Percentiles rank a stretch among this genome's conserved stretches.
Conservation (phyloP, 495 filamentous ascomycete genomes). For the Trichocladium uniseriatum region DNA sequence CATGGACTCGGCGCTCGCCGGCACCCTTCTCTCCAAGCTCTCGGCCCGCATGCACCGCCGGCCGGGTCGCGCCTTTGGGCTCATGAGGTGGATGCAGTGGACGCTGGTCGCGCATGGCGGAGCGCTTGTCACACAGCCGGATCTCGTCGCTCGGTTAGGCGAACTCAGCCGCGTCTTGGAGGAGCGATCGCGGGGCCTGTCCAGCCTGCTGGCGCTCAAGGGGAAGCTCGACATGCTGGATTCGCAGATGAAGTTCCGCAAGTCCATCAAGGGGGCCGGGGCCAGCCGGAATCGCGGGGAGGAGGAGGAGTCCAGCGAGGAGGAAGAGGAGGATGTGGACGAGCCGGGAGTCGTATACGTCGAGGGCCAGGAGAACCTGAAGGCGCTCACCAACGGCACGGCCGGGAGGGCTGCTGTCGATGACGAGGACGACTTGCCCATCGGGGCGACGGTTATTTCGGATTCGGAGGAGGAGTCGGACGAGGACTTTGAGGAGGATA, state of each 20-base stretch:
- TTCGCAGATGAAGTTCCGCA: constrained; percentile 73
- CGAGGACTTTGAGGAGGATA: constrained; percentile 24
- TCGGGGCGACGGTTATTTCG: constrained; percentile 12
- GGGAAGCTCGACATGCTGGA: constrained; percentile 87
- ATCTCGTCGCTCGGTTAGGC: constrained; percentile 63
- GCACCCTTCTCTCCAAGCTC: constrained; percentile 66
- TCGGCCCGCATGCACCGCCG: constrained; percentile 79
- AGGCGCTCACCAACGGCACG: constrained; percentile 31
- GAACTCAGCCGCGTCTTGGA: constrained; percentile 76
- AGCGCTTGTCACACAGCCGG: constrained; percentile 71
- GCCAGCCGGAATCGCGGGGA: constrained; percentile 33
- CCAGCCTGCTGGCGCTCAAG: constrained; percentile 75
- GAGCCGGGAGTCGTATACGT: constrained; percentile 67
- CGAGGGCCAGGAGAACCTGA: constrained; percentile 59
- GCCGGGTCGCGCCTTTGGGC: constrained; percentile 76
- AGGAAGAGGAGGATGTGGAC: constrained; percentile 48
- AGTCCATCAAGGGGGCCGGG: constrained; percentile 41
- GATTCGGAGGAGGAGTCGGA: constrained; percentile 28
- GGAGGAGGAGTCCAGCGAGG: constrained; percentile 75
- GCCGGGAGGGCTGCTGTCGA: constrained; percentile 17
- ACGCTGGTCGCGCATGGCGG: constrained; percentile 91
- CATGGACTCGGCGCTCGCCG: constrained; percentile 73
- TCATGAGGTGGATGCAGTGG: constrained; percentile 97
- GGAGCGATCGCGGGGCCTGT: constrained; percentile 72
- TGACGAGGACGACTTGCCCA: constrained; percentile 24